Evolutionary conservation across 176 grass and related monocot species (phyloP).

Genomic region (Oryza punctata): DNA sequence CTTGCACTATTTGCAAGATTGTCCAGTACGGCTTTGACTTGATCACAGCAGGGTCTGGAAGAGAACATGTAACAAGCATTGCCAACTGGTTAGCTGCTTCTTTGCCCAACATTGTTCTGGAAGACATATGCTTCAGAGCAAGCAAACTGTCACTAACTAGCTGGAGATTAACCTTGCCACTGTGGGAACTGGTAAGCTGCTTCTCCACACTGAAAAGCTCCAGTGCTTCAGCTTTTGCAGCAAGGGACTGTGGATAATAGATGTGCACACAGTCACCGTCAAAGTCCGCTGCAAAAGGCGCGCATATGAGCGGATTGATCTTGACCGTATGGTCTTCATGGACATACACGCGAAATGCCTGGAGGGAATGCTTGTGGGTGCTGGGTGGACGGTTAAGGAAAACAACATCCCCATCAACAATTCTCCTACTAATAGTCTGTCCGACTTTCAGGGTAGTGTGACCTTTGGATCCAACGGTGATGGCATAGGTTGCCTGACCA

Average conservation of each 20-base stretch:
- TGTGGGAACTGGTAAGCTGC: slow-evolving; percentile 74
- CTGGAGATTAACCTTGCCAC: slow-evolving; percentile 74
- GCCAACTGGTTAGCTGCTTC: slow-evolving; percentile 64
- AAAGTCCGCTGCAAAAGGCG: slow-evolving; percentile 81
- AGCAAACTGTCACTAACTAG: slow-evolving; percentile 73
- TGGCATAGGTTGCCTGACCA: slow-evolving; percentile 76
- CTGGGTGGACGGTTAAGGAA: slow-evolving; percentile 93
- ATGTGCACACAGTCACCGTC: slow-evolving; percentile 94
- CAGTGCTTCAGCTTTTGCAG: slow-evolving; percentile 91
- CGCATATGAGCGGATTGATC: slow-evolving; percentile 91
- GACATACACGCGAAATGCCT: slow-evolving; percentile 83
- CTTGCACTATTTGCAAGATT: slow-evolving; percentile 70
- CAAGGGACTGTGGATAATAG: slow-evolving; percentile 87
- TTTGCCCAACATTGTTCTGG: slow-evolving; percentile 47
- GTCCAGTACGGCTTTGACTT: slow-evolving; percentile 61
- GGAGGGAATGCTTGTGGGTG: slow-evolving; percentile 92
- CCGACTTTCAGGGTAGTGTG: slow-evolving; percentile 82
- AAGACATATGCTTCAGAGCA: slow-evolving; percentile 67
- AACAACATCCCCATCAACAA: slow-evolving; percentile 87
- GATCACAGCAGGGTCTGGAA: slow-evolving; percentile 61
- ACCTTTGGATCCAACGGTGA: slow-evolving; percentile 80
- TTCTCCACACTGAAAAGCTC: slow-evolving; percentile 90
- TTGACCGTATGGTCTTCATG: slow-evolving; percentile 93
- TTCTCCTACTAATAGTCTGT: slow-evolving; percentile 71
- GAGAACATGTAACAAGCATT: slow-evolving; percentile 59